phyloP scores from a whole-genome alignment of 2,329 filamentous ascomycete genomes.

The Sporothrix pallida region DNA sequence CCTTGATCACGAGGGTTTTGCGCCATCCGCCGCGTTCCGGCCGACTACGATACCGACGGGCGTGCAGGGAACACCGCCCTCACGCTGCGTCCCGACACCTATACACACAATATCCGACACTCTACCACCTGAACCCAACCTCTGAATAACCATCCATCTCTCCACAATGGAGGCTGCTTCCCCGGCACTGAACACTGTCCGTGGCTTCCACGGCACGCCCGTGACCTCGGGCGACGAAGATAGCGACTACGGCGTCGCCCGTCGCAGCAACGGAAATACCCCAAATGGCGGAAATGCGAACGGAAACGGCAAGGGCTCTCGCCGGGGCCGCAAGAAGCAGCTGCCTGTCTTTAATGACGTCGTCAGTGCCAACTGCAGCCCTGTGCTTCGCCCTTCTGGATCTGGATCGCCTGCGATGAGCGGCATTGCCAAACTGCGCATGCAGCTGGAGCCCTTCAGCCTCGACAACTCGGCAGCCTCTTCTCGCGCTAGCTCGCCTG shows the following conservation, averaged over 20 bases:
- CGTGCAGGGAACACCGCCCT: conserved; percentile 5
- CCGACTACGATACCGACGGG: background rate
- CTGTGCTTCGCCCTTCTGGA: conserved; percentile 56
- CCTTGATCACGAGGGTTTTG: conserved; percentile 32
- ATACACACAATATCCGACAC: background rate
- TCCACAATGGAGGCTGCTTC: conserved; percentile 53
- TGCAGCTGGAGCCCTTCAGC: conserved; percentile 79
- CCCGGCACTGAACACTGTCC: conserved; percentile 60
- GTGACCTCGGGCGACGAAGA: conserved; percentile 63
- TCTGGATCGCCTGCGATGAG: conserved; percentile 64
- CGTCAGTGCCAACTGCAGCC: conserved; percentile 68
- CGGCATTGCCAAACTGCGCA: conserved; percentile 81
- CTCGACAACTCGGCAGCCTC: conserved; percentile 58
- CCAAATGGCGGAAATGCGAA: conserved; percentile 34
- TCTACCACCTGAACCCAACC: background rate
- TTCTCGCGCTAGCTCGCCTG: conserved; percentile 55
- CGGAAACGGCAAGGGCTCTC: conserved; percentile 41
- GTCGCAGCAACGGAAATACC: conserved; percentile 12
- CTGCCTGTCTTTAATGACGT: conserved; percentile 58
- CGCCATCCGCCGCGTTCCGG: conserved; percentile 9
- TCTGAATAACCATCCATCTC: background rate
- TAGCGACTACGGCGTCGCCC: conserved; percentile 53
- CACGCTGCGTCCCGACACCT: too few relatives aligned
- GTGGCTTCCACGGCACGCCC: conserved; percentile 62
- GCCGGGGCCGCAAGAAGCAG: conserved; percentile 49